Evolutionary conservation across 495 filamentous ascomycete genomes (phyloP).

Genomic region (Penicillium cinerascens): DNA sequence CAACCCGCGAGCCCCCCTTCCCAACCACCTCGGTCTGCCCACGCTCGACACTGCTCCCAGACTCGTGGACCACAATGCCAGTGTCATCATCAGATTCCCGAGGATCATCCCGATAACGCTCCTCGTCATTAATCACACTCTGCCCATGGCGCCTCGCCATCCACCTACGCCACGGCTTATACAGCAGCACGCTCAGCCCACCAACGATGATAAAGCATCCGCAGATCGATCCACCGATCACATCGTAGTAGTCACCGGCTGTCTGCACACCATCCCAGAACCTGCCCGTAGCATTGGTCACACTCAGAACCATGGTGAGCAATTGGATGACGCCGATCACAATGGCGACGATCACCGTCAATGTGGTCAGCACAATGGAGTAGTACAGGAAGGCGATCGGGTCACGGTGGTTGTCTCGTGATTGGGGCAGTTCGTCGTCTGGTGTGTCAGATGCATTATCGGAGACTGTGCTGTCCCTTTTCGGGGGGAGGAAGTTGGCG

Average conservation of each 20-base stretch:
- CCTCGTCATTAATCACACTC: conserved; percentile 19
- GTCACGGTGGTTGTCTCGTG: conserved; percentile 53
- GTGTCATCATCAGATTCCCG: neutral
- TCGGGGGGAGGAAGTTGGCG: conserved; percentile 42
- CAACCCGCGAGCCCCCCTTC: conserved; percentile 15
- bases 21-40: conserved; percentile 5
- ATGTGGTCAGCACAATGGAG: conserved; percentile 79
- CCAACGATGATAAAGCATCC: conserved; percentile 79
- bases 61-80: neutral
- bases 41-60: neutral
- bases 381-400: conserved; percentile 88
- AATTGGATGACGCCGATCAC: conserved; percentile 85
- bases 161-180: conserved; percentile 71
- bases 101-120: conserved; percentile 22
- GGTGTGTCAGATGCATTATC: conserved; percentile 13
- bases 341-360: conserved; percentile 84
- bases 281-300: conserved; percentile 63
- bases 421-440: conserved; percentile 23
- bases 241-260: conserved; percentile 78
- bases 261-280: conserved; percentile 86
- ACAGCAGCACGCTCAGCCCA: conserved; percentile 62
- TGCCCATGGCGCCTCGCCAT: conserved; percentile 46
- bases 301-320: conserved; percentile 68
- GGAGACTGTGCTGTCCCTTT: conserved; percentile 15
- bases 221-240: conserved; percentile 82